Base-by-base conservation (phyloP, 1,284 basidiomycete species). In the Peniophora sp. region DNA sequence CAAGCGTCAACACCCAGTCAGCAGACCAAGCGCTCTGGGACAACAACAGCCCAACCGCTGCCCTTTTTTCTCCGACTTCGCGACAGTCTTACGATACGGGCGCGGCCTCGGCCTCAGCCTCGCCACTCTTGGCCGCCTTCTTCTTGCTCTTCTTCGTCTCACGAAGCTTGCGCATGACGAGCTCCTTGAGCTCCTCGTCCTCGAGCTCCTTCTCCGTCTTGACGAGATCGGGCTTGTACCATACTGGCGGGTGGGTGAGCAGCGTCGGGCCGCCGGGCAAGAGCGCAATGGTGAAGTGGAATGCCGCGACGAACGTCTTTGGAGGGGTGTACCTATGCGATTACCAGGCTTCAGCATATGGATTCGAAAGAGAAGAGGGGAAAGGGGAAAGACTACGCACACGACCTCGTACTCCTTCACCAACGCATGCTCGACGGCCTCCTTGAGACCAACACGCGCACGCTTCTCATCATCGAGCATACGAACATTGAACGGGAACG, bases 401-500 rank as follows among this genome's bases (percentile, higher is more conserved):
- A 89, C 74, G 54, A 95, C 87, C 66, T 95, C 90, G 69, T 93
- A 95, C 38, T 90, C 89, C 68, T 91, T 92, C 54, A 96, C 80
- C 19, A 96, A 75, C 63, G 81, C 83, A 69, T 99, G 96, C 66
- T 95, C 87, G 45, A 93, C 91, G 53, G 95, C 95, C 73, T 99
- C 96, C 68, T 92, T 89, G 34, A 99, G 80, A 61, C 96, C 96
- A 79, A 99, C 87, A 50, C 94, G 85, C 20, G 93, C 89, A 52
- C 91, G 83, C 72, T 95, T 93, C 77, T 97, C 94, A 64, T 99
- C 95, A 55, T 97, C 96, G 55, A 99, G 78, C 50, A 79, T 79
- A 57, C 96, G 89, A 55, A 99, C 79, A 64, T 95, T 97, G 81
- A 99, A 97, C 44, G 96, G 96, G 85, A 99, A 99, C 6, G 92